Evolutionary conservation across 352 stramenopile species (phyloP).

Genomic region (Globisporangium nagaii): DNA sequence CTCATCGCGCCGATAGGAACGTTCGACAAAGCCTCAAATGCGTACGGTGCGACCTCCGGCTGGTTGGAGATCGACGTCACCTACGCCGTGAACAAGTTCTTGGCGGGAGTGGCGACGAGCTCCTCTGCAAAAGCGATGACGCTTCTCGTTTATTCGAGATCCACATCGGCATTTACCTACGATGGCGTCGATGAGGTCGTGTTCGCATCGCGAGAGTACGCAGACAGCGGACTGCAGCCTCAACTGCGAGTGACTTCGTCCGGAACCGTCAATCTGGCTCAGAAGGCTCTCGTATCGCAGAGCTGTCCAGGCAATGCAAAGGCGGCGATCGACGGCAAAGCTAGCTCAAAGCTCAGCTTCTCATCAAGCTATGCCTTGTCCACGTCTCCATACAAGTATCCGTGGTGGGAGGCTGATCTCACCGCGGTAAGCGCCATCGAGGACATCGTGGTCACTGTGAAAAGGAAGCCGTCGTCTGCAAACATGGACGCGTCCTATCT

Average conservation of each 20-base stretch:
- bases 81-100: slow-evolving; percentile 42
- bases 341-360: slow-evolving; percentile 28
- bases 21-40: slow-evolving; percentile 36
- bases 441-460: slow-evolving; percentile 44
- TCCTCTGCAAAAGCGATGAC: slow-evolving; percentile 28
- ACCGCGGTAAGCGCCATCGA: slow-evolving; percentile 28
- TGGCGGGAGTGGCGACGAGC: slow-evolving; percentile 17
- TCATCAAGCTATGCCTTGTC: slow-evolving; percentile 51
- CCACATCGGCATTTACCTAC: slow-evolving; percentile 37
- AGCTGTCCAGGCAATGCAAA: slow-evolving; percentile 41
- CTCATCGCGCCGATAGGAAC: slow-evolving; percentile 21
- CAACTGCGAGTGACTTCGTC: slow-evolving; percentile 42
- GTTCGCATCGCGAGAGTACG: slow-evolving; percentile 57
- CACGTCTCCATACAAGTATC: slow-evolving; percentile 29
- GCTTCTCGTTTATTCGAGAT: slow-evolving; percentile 47
- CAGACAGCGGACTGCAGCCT: slow-evolving; percentile 21
- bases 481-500: slow-evolving; percentile 27
- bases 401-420: slow-evolving; percentile 63
- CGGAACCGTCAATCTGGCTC: slow-evolving; percentile 44
- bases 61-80: slow-evolving; percentile 75
- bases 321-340: slow-evolving; percentile 42
- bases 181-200: slow-evolving; percentile 43
- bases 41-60: slow-evolving; percentile 24
- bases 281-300: slow-evolving; percentile 24
- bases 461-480: slow-evolving; percentile 27